Conservation (phyloP, 192 early-diverging fungal species). For the Haplosporangium gracile region DNA sequence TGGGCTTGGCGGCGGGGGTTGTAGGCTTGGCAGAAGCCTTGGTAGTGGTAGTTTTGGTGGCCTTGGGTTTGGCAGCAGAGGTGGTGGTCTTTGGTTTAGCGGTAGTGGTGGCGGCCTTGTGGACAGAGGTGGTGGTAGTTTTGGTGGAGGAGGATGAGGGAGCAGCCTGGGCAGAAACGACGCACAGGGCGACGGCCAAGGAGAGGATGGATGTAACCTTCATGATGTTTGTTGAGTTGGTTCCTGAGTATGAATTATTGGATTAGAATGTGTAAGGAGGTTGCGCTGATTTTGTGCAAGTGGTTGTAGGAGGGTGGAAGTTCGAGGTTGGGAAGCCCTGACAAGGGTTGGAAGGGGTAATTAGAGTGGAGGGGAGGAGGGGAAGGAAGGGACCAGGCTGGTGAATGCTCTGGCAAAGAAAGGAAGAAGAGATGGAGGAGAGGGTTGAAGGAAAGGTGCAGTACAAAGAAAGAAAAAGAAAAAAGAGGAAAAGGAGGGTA, state of each 20-base stretch:
- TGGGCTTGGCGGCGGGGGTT: constrained; percentile 6
- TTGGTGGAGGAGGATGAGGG: neutral
- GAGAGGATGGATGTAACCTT: constrained; percentile 52
- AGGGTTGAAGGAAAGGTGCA: constrained; percentile 19
- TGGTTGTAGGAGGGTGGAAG: neutral
- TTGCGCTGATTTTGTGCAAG: neutral
- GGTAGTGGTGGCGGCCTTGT: neutral
- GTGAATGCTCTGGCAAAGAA: constrained; percentile 14
- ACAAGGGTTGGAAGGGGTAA: constrained; percentile 51
- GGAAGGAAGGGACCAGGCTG: constrained; percentile 14
- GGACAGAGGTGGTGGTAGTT: constrained; percentile 4
- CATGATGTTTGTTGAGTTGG: constrained; percentile 13
- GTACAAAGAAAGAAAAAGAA: constrained; percentile 1
- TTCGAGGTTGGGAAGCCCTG: constrained; percentile 28
- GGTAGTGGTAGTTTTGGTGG: constrained; percentile 1
- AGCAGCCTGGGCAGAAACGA: constrained; percentile 32
- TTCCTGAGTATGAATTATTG: neutral
- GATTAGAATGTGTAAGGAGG: neutral
- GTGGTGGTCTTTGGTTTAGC: neutral
- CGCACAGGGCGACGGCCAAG: constrained; percentile 37
- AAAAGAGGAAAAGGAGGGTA: neutral
- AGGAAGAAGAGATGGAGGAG: neutral
- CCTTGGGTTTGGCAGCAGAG: neutral
- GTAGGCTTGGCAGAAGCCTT: constrained; percentile 19
- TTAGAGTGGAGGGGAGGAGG: constrained; percentile 3